A percentile compares a stretch with the other conserved stretches of the same genome.
These are phyloP conservation scores for Raphidocelis subcapitata DNA, from an alignment of 139 green algal species.

Conservation along the genomic window DNA sequence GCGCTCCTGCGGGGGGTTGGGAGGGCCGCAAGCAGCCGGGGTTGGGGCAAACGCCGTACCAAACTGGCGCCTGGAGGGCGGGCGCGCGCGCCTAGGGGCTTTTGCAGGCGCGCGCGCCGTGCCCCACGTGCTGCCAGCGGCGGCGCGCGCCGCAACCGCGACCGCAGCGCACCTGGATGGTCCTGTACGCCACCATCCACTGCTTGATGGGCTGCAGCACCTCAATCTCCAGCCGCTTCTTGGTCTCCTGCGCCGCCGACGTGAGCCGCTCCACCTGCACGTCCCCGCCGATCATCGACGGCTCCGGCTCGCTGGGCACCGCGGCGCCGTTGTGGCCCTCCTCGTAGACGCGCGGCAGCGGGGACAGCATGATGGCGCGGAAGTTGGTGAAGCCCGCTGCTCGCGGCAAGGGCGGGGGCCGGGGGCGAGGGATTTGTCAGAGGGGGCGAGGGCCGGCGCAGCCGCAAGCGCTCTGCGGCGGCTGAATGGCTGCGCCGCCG, in stretches of 20 bases:
- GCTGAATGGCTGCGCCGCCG: too few relatives aligned
- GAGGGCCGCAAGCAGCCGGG: not conserved
- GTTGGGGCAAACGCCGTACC: too few relatives aligned
- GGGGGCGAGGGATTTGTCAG: too few relatives aligned
- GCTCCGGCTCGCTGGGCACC: constrained; percentile 51
- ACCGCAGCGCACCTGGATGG: too few relatives aligned
- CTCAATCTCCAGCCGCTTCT: constrained; percentile 72
- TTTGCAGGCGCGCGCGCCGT: too few relatives aligned
- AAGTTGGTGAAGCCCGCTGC: constrained; percentile 53
- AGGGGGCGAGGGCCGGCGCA: too few relatives aligned
- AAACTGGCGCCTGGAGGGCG: too few relatives aligned
- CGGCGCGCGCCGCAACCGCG: too few relatives aligned
- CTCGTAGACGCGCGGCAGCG: constrained; percentile 80
- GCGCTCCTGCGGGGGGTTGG: constrained; percentile 46
- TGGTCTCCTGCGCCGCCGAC: constrained; percentile 58
- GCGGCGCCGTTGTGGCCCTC: constrained; percentile 67
- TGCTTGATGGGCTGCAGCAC: constrained; percentile 77
- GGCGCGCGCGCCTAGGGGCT: too few relatives aligned
- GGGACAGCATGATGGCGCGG: constrained; percentile 59
- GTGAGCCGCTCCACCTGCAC: constrained; percentile 68
- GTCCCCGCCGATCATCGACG: constrained; percentile 64
- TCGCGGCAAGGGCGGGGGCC: too few relatives aligned
- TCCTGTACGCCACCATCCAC: constrained; percentile 73
- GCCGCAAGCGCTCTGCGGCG: too few relatives aligned
- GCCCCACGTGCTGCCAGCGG: too few relatives aligned